phyloP scores from a whole-genome alignment of 2,329 filamentous ascomycete species.

The Neobulgaria alba region DNA sequence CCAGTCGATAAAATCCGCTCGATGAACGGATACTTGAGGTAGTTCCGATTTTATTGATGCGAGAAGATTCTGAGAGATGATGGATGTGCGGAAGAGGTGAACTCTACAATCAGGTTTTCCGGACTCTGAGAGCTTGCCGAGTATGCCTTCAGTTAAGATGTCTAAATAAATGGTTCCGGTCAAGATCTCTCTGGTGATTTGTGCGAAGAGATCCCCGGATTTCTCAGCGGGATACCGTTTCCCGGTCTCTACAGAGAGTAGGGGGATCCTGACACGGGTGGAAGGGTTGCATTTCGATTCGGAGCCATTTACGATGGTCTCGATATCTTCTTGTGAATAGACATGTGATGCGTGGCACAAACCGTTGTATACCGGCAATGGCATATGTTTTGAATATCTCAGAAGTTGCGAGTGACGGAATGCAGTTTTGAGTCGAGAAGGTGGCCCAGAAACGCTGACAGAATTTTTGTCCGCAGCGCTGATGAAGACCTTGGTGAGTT shows the following conservation, averaged over 20 bases:
- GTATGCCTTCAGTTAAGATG: slow-evolving; percentile 1
- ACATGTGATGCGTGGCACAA: slow-evolving; percentile 2
- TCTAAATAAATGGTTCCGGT: neutral
- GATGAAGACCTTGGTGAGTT: slow-evolving; percentile 4
- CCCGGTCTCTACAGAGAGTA: slow-evolving; percentile 5
- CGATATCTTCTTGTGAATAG: slow-evolving; percentile 2
- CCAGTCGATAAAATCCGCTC: neutral
- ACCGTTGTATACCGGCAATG: slow-evolving; percentile 1
- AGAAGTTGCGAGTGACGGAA: slow-evolving; percentile 1
- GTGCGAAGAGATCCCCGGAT: neutral
- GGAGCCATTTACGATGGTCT: neutral
- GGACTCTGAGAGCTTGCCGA: too few relatives aligned
- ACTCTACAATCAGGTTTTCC: too few relatives aligned
- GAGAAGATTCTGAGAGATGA: neutral
- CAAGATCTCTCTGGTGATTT: slow-evolving; percentile 3
- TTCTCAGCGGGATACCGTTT: slow-evolving; percentile 1
- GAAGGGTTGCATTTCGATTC: neutral
- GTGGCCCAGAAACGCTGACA: slow-evolving; percentile 3
- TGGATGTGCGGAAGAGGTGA: neutral
- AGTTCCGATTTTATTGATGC: neutral
- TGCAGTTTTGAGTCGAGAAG: slow-evolving; percentile 1
- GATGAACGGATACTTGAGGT: neutral
- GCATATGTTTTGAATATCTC: neutral
- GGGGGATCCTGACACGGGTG: neutral
- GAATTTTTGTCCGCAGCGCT: slow-evolving; percentile 2